phyloP scores from a whole-genome alignment of 148 eudicot genomes.

The Chenopodium album region DNA sequence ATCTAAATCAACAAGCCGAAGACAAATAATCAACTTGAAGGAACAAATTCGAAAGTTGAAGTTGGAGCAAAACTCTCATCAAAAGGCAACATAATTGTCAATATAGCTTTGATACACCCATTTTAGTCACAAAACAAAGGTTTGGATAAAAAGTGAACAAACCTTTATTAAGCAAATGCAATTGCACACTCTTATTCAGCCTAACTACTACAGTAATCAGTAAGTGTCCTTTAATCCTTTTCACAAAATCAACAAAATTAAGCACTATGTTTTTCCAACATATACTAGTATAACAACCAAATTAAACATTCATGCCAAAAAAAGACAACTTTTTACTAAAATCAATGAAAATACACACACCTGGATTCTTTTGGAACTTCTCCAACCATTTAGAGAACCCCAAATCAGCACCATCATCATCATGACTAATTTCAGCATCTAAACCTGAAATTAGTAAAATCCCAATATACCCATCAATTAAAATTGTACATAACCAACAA shows the following conservation, averaged over 20 bases:
- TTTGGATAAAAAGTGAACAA: not conserved
- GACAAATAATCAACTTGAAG: not conserved
- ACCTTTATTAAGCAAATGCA: not conserved
- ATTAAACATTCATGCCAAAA: not conserved
- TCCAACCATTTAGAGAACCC: constrained; percentile 85
- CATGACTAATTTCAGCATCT: constrained; percentile 37
- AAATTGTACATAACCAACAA: not conserved
- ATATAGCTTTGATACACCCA: not conserved
- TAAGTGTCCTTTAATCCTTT: not conserved
- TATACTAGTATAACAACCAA: not conserved
- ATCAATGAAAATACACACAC: constrained; percentile 36
- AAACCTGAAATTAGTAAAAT: constrained; percentile 13
- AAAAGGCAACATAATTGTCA: not conserved
- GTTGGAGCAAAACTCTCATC: not conserved
- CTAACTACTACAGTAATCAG: not conserved
- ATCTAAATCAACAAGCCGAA: not conserved
- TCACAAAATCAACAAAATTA: not conserved
- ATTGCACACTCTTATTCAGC: not conserved
- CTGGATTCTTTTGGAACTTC: constrained; percentile 64
- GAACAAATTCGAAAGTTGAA: not conserved
- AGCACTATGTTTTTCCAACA: not conserved
- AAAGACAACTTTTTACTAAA: not conserved
- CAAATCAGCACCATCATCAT: constrained; percentile 51
- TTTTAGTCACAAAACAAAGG: not conserved
- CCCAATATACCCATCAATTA: not conserved